phyloP scores from a whole-genome alignment of 768 basidiomycete species.

The Ramaria sp. region DNA sequence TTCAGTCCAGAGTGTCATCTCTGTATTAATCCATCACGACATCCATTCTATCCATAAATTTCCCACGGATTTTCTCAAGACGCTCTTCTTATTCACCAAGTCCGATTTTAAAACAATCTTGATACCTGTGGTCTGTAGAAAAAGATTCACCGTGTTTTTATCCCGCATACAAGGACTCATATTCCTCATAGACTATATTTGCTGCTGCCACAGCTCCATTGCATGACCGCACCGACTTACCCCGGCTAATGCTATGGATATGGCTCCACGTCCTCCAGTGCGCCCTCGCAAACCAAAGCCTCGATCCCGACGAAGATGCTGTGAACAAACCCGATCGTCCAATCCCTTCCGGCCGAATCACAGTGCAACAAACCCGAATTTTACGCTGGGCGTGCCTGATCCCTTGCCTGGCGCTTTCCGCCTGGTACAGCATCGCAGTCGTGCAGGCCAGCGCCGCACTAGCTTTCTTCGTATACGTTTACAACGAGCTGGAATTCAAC shows the following conservation, averaged over 20 bases:
- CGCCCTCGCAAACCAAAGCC: constrained; percentile 33
- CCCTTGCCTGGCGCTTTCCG: constrained; percentile 25
- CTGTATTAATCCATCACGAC: not conserved
- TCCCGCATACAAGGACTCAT: not conserved
- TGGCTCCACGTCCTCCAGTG: constrained; percentile 36
- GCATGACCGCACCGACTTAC: constrained; percentile 10
- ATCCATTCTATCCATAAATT: not conserved
- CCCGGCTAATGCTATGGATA: constrained; percentile 29
- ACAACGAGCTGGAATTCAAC: constrained; percentile 29
- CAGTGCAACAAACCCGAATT: constrained; percentile 21
- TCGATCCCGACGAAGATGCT: constrained; percentile 30
- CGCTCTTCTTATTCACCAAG: constrained; percentile 19
- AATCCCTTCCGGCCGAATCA: constrained; percentile 32
- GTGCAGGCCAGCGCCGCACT: constrained; percentile 25
- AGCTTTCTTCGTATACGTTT: constrained; percentile 22
- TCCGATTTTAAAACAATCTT: constrained; percentile 37
- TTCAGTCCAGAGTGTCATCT: not conserved
- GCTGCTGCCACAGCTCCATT: constrained; percentile 24
- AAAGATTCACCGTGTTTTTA: too few species aligned
- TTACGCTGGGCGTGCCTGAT: constrained; percentile 27
- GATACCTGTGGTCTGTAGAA: constrained; percentile 34
- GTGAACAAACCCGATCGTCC: constrained; percentile 36
- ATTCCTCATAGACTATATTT: constrained; percentile 21
- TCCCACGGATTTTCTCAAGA: not conserved
- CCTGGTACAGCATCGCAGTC: constrained; percentile 21